Percentiles rank a stretch among this genome's conserved stretches.
Evolutionary conservation across 768 basidiomycete genomes (phyloP).

Genomic region (Stropharia rugosoannulata): DNA sequence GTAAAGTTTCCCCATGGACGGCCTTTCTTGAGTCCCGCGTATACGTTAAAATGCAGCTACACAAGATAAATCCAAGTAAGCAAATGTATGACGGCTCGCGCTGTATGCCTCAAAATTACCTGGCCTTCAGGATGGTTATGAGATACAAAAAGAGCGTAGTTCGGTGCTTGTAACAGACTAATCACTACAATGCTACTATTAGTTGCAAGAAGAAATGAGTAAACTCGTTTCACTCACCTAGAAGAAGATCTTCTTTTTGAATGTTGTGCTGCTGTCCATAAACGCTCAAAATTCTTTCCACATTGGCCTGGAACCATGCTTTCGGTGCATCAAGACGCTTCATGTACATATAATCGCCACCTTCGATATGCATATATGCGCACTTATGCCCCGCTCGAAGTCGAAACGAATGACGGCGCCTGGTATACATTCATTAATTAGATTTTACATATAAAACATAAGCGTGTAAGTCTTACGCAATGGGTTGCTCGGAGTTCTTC

Average conservation of each 20-base stretch:
- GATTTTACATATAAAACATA: not conserved
- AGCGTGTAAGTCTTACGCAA: conserved; percentile 32
- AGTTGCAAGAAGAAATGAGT: not conserved
- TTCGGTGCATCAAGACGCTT: conserved; percentile 61
- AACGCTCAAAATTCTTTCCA: conserved; percentile 57
- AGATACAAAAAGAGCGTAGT: conserved; percentile 76
- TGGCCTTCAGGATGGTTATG: conserved; percentile 54
- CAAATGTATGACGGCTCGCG: not conserved
- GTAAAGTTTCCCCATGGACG: conserved; percentile 78
- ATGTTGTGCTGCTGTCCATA: conserved; percentile 50
- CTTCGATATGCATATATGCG: conserved; percentile 69
- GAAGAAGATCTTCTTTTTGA: conserved; percentile 56
- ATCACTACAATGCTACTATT: conserved; percentile 40
- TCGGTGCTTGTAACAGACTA: conserved; percentile 67
- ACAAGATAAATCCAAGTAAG: conserved; percentile 1
- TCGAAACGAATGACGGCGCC: conserved; percentile 57
- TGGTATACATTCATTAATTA: conserved; percentile 34
- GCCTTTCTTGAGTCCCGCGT: conserved; percentile 45
- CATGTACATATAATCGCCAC: conserved; percentile 68
- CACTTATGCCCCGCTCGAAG: conserved; percentile 63
- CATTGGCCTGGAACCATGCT: conserved; percentile 73
- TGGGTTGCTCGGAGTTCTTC: not conserved
- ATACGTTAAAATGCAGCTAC: conserved; percentile 72
- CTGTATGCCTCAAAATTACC: conserved; percentile 20
- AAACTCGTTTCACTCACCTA: conserved; percentile 33